Percentiles rank a stretch among this genome's conserved stretches.
Conservation (phyloP, 2,329 filamentous ascomycete species). For the Hyphodiscus sp. region DNA sequence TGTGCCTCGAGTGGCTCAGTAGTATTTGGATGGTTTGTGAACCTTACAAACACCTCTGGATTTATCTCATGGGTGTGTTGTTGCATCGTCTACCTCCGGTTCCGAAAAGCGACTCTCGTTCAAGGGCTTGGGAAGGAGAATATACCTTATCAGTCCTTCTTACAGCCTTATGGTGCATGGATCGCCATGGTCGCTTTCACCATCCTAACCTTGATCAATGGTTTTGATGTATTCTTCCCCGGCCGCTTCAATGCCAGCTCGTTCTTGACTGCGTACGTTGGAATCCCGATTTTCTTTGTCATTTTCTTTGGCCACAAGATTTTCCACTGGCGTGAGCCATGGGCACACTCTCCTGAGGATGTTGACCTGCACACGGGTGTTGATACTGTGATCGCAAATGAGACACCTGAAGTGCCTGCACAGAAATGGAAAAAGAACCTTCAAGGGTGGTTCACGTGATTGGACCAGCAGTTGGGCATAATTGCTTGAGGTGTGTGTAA, state of each 20-base stretch:
- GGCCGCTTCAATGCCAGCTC: conserved; percentile 46
- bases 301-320: conserved; percentile 48
- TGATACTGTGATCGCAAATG: conserved; percentile 31
- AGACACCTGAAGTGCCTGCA: conserved; percentile 10
- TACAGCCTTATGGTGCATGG: conserved; percentile 53
- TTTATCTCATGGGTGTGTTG: conserved; percentile 47
- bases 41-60: conserved; percentile 45
- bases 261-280: conserved; percentile 61
- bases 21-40: conserved; percentile 51
- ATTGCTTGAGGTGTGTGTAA: not conserved
- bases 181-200: conserved; percentile 44
- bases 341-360: not conserved
- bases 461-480: not conserved
- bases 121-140: conserved; percentile 36
- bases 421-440: conserved; percentile 16
- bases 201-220: conserved; percentile 52
- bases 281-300: conserved; percentile 52
- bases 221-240: conserved; percentile 58
- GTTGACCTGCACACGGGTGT: conserved; percentile 19
- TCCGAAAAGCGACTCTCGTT: conserved; percentile 42
- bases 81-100: conserved; percentile 51
- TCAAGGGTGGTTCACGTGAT: conserved; percentile 14
- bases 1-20: conserved; percentile 36
- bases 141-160: conserved; percentile 45
- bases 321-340: conserved; percentile 28